Conservation (phyloP, 2,329 filamentous ascomycete species). For the Fusarium torulosum region DNA sequence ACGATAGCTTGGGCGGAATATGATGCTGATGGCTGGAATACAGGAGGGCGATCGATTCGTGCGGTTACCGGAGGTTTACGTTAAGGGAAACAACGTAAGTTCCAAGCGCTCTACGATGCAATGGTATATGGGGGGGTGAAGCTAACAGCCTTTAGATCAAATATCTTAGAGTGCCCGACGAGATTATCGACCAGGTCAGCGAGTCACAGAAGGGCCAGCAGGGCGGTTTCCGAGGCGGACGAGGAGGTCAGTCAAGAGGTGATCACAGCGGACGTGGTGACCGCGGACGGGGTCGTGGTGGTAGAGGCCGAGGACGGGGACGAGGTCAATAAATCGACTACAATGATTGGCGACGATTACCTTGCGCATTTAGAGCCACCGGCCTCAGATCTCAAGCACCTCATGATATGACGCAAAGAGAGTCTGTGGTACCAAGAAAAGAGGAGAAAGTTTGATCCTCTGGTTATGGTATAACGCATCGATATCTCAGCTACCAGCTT, state of each 20-base stretch:
- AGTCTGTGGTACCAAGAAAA: slow-evolving; percentile 12
- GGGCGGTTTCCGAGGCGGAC: slow-evolving; percentile 73
- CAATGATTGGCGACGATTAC: slow-evolving; percentile 18
- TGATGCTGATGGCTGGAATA: slow-evolving; percentile 48
- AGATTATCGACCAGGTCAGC: slow-evolving; percentile 94
- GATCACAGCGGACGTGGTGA: slow-evolving; percentile 68
- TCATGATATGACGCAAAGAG: slow-evolving; percentile 1
- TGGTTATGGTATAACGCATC: slow-evolving; percentile 10
- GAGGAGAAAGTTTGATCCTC: slow-evolving; percentile 19
- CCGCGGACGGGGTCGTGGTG: slow-evolving; percentile 56
- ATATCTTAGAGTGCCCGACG: slow-evolving; percentile 94
- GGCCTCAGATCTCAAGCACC: slow-evolving; percentile 5
- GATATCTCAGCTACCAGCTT: slow-evolving; percentile 13
- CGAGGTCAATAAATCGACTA: slow-evolving; percentile 49
- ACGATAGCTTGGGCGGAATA: not conserved
- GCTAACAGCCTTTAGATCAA: slow-evolving; percentile 78
- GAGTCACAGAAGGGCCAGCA: slow-evolving; percentile 86
- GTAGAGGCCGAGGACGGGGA: slow-evolving; percentile 54
- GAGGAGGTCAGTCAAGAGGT: slow-evolving; percentile 69
- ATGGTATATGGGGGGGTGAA: not conserved
- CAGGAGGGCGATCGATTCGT: slow-evolving; percentile 95
- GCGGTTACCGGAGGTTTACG: slow-evolving; percentile 91
- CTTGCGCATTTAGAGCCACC: slow-evolving; percentile 1
- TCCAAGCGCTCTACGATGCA: no score
- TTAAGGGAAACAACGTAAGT: slow-evolving; percentile 95